Evolutionary conservation across 1,284 basidiomycete genomes (phyloP).

Genomic region (Vanrija humicola): DNA sequence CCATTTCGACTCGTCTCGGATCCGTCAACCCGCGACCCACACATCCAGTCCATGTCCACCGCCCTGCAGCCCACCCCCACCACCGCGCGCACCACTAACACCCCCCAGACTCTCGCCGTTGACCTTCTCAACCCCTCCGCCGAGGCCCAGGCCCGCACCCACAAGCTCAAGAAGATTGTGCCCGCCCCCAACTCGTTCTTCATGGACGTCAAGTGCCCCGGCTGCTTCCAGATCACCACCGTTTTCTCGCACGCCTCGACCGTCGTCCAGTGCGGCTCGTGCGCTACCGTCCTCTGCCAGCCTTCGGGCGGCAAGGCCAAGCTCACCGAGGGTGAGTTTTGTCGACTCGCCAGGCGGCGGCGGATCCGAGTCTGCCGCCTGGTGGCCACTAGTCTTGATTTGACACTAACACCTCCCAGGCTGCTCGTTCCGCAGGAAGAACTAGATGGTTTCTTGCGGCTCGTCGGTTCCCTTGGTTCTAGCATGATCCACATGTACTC

Average conservation of each 20-base stretch:
- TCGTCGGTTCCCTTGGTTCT: conserved; percentile 20
- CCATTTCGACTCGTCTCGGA: neutral
- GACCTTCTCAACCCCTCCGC: conserved; percentile 96
- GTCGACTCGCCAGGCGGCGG: neutral
- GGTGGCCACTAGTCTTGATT: neutral
- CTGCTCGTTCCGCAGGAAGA: conserved; percentile 53
- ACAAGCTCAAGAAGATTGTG: conserved; percentile 99
- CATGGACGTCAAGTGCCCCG: conserved; percentile 99
- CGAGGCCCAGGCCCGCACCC: conserved; percentile 80
- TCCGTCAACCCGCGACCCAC: neutral
- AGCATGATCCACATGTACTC: conserved; percentile 24
- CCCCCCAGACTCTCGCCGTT: conserved; percentile 82
- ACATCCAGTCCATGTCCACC: neutral
- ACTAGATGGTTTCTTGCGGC: conserved; percentile 32
- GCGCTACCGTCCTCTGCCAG: conserved; percentile 93
- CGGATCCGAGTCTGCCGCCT: neutral
- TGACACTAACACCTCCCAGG: conserved; percentile 30
- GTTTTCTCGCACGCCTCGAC: conserved; percentile 54
- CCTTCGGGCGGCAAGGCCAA: conserved; percentile 98
- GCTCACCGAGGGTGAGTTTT: conserved; percentile 87
- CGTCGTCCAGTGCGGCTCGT: conserved; percentile 70
- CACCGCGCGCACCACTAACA: conserved; percentile 1
- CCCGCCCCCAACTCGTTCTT: conserved; percentile 98
- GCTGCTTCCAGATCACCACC: conserved; percentile 58
- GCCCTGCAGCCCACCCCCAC: neutral